Conservation (phyloP, 2,329 filamentous ascomycete genomes). For the Cytospora paraplurivora region DNA sequence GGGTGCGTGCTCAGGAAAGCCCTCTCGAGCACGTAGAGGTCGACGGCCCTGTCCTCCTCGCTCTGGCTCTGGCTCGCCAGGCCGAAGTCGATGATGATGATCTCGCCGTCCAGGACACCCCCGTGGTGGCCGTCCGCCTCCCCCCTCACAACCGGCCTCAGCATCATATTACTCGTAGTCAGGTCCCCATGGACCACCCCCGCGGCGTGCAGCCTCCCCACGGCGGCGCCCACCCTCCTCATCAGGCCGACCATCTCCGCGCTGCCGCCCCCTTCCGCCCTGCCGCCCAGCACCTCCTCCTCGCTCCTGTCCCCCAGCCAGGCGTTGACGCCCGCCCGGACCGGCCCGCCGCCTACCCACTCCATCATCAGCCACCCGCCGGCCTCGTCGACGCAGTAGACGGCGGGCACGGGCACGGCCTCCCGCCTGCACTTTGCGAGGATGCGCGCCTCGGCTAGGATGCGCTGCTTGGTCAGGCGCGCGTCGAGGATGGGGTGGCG, state of each 20-base stretch:
- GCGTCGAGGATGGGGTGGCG: constrained; percentile 87
- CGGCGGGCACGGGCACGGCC: constrained; percentile 78
- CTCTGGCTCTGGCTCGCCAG: constrained; percentile 78
- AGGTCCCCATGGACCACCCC: constrained; percentile 93
- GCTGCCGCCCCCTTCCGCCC: constrained; percentile 44
- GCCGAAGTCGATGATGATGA: constrained; percentile 94
- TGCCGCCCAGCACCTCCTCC: constrained; percentile 30
- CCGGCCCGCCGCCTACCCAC: constrained; percentile 76
- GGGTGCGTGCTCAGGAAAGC: constrained; percentile 96
- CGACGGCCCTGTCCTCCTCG: constrained; percentile 93
- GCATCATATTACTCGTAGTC: constrained; percentile 96
- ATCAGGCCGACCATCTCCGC: constrained; percentile 63
- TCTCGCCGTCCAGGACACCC: constrained; percentile 62
- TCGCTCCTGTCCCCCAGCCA: constrained; percentile 56
- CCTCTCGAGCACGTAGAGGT: constrained; percentile 92
- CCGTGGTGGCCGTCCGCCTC: constrained; percentile 29
- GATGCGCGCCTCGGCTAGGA: constrained; percentile 86
- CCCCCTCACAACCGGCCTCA: constrained; percentile 50
- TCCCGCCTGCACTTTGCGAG: constrained; percentile 77
- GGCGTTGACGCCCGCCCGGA: constrained; percentile 69
- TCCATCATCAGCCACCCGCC: constrained; percentile 80
- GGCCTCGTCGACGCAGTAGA: constrained; percentile 68
- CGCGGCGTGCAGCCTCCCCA: constrained; percentile 77
- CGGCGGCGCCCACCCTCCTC: constrained; percentile 67
- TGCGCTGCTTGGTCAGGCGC: constrained; percentile 81